These are phyloP conservation scores for Aspergillus sparsus DNA, from an alignment of 495 filamentous ascomycete genomes.

Conservation along the genomic window DNA sequence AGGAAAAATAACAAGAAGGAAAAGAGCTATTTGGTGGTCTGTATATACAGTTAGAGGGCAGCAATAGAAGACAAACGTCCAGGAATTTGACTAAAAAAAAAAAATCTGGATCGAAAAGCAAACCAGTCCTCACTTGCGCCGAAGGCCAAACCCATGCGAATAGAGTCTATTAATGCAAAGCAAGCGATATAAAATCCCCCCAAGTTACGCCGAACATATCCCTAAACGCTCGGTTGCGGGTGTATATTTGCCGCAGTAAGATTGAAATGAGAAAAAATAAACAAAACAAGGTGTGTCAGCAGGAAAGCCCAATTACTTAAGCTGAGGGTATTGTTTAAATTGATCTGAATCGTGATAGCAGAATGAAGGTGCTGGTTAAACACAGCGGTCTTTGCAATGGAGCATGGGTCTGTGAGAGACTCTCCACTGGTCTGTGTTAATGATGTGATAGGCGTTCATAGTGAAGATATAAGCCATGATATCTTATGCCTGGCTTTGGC, in stretches of 20 bases:
- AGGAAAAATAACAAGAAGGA: neutral
- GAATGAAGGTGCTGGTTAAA: no score
- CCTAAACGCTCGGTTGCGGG: slow-evolving; percentile 2
- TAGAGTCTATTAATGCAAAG: slow-evolving; percentile 6
- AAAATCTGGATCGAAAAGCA: neutral
- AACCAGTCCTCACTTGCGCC: slow-evolving; percentile 1
- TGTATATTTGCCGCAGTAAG: neutral
- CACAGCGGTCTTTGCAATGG: no score
- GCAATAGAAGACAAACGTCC: neutral
- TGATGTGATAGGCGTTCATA: neutral
- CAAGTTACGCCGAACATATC: slow-evolving; percentile 10
- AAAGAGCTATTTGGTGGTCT: no score
- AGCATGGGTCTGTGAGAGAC: no score
- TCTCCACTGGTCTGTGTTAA: no score
- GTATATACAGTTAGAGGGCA: neutral
- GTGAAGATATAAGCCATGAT: neutral
- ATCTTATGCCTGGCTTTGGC: slow-evolving; percentile 32
- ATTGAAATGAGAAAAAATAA: slow-evolving; percentile 1
- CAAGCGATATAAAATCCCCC: slow-evolving; percentile 7
- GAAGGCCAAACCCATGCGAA: slow-evolving; percentile 5
- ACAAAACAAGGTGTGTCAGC: neutral
- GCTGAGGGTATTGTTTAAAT: no score
- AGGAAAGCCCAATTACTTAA: no score
- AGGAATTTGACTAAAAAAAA: neutral
- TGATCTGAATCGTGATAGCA: no score